Conservation (phyloP, 192 early-diverging fungal species). For the Glomus cerebriforme region DNA sequence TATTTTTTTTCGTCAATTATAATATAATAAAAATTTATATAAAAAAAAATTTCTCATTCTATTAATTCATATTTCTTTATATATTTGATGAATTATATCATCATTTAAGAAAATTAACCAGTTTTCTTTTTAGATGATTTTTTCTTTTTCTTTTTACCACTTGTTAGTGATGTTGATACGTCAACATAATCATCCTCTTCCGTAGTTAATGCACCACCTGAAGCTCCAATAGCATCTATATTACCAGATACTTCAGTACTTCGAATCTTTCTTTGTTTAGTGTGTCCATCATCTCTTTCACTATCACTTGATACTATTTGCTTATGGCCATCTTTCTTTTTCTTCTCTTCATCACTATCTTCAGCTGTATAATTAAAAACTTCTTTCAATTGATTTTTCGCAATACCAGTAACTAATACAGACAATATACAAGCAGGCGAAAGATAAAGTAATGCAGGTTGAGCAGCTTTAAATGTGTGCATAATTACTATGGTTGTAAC, state of each 20-base stretch:
- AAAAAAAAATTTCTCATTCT: too few relatives aligned
- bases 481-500: constrained; percentile 89
- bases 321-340: constrained; percentile 45
- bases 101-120: neutral
- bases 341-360: constrained; percentile 53
- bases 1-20: too few relatives aligned
- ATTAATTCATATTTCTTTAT: too few relatives aligned
- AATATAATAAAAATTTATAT: too few relatives aligned
- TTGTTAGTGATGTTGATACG: neutral
- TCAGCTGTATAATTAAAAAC: constrained; percentile 69
- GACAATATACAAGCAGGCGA: constrained; percentile 96
- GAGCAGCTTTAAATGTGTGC: constrained; percentile 94
- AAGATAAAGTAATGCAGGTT: constrained; percentile 95
- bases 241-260: neutral
- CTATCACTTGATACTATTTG: constrained; percentile 34
- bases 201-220: too few relatives aligned
- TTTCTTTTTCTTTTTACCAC: constrained; percentile 17
- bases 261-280: neutral
- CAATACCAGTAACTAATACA: constrained; percentile 61
- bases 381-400: constrained; percentile 68
- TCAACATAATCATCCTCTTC: constrained; percentile 30
- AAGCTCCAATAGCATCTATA: neutral
- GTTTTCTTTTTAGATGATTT: constrained; percentile 17
- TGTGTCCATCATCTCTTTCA: constrained; percentile 8
- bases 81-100: neutral